Conservation (phyloP, 2,329 filamentous ascomycete genomes). For the Neonectria faginata region DNA sequence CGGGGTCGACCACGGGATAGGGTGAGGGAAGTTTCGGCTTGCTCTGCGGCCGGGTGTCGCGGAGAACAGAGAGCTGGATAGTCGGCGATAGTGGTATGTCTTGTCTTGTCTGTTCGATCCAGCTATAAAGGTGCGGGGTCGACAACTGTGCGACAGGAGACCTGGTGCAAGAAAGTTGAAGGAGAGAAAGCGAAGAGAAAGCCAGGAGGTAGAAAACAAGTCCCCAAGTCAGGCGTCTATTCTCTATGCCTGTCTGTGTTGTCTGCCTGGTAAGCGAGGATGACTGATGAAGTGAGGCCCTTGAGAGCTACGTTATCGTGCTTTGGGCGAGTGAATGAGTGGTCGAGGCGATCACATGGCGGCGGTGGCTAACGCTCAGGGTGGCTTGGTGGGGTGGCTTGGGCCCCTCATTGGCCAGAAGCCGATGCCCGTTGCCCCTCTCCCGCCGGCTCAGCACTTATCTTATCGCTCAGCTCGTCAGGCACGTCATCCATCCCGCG, state of each 20-base stretch:
- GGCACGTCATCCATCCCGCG: conserved; percentile 23
- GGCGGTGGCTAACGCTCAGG: conserved; percentile 27
- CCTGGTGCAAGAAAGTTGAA: background rate
- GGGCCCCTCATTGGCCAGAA: conserved; percentile 37
- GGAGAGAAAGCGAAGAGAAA: background rate
- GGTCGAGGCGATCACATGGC: conserved; percentile 49
- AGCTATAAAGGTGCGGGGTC: conserved; percentile 26
- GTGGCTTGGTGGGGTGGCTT: conserved; percentile 35
- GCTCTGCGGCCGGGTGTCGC: background rate
- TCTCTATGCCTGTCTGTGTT: conserved; percentile 5
- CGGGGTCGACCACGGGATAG: background rate
- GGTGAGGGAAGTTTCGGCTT: background rate
- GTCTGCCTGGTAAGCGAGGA: conserved; percentile 29
- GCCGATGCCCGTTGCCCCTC: background rate
- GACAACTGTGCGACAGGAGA: background rate
- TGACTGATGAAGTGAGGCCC: conserved; percentile 24
- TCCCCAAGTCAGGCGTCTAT: conserved; percentile 1
- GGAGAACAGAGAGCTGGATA: background rate
- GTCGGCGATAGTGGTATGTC: background rate
- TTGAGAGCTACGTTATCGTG: conserved; percentile 16
- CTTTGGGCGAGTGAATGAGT: conserved; percentile 14
- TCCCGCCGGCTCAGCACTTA: background rate
- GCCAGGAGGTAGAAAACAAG: background rate
- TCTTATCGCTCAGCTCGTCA: conserved; percentile 25
- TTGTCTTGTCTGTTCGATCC: conserved; percentile 1